phyloP scores from a whole-genome alignment of 1,139 yeast species.

The Diutina catenulata region DNA sequence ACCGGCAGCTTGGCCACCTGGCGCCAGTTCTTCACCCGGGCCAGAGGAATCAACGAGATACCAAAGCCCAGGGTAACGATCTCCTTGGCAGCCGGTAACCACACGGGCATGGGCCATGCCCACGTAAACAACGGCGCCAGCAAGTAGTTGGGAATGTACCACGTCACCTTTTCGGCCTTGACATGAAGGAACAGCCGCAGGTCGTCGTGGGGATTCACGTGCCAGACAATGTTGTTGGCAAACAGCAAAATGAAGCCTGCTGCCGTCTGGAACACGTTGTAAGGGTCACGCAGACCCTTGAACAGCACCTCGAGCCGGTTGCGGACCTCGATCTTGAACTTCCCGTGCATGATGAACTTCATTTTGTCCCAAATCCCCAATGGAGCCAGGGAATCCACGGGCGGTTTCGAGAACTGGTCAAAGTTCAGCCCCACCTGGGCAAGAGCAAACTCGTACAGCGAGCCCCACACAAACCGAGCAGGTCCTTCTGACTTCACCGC shows the following conservation, averaged over 20 bases:
- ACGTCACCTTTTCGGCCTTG: slow-evolving; percentile 24
- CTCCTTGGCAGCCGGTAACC: slow-evolving; percentile 31
- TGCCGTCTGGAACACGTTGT: slow-evolving; percentile 25
- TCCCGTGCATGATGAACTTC: slow-evolving; percentile 37
- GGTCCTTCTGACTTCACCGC: slow-evolving; percentile 45
- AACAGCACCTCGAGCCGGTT: slow-evolving; percentile 37
- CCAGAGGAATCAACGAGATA: slow-evolving; percentile 25
- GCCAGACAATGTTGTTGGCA: slow-evolving; percentile 27
- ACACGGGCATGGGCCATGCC: slow-evolving; percentile 37
- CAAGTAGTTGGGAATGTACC: slow-evolving; percentile 51
- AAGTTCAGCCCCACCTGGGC: slow-evolving; percentile 72
- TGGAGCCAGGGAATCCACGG: slow-evolving; percentile 51
- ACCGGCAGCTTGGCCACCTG: slow-evolving; percentile 9
- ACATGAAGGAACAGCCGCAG: slow-evolving; percentile 26
- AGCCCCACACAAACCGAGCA: slow-evolving; percentile 76
- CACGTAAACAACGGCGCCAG: slow-evolving; percentile 49
- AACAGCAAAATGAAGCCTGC: slow-evolving; percentile 32
- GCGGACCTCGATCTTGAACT: slow-evolving; percentile 18
- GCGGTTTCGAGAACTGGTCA: slow-evolving; percentile 76
- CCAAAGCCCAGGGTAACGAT: slow-evolving; percentile 39
- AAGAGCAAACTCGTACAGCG: slow-evolving; percentile 72
- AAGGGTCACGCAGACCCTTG: slow-evolving; percentile 37
- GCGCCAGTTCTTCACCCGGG: slow-evolving; percentile 4
- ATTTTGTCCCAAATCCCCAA: slow-evolving; percentile 53
- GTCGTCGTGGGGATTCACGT: slow-evolving; percentile 28